Evolutionary conservation across 2,329 filamentous ascomycete genomes (phyloP).

Genomic region (Phialocephala sp.): DNA sequence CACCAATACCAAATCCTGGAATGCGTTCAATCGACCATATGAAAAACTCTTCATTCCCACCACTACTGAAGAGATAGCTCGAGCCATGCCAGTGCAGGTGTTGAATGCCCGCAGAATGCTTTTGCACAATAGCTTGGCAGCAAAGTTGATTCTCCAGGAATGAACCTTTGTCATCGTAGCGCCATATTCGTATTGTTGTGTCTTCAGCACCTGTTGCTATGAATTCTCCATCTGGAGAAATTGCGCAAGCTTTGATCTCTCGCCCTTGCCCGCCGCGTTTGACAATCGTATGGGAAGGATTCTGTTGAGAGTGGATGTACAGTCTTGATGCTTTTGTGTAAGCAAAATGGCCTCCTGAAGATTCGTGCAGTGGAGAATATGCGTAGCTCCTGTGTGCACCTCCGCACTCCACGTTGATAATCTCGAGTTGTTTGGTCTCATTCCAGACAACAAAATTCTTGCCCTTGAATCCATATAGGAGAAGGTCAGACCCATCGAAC

Average conservation of each 20-base stretch:
- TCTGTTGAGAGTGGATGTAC: slow-evolving; percentile 49
- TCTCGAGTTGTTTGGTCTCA: slow-evolving; percentile 70
- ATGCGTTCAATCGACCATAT: slow-evolving; percentile 71
- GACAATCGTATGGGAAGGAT: slow-evolving; percentile 54
- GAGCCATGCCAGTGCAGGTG: slow-evolving; percentile 67
- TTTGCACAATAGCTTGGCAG: slow-evolving; percentile 71
- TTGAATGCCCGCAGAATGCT: slow-evolving; percentile 85
- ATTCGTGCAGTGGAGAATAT: slow-evolving; percentile 44
- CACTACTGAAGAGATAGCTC: slow-evolving; percentile 79
- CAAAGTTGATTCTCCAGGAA: slow-evolving; percentile 24
- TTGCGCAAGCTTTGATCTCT: slow-evolving; percentile 74
- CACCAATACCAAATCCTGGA: slow-evolving; percentile 56
- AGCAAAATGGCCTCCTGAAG: slow-evolving; percentile 60
- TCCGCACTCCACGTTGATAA: slow-evolving; percentile 79
- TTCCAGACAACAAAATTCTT: slow-evolving; percentile 85
- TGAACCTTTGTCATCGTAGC: slow-evolving; percentile 43
- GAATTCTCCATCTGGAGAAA: slow-evolving; percentile 49
- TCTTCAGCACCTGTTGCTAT: slow-evolving; percentile 75
- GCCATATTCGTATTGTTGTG: slow-evolving; percentile 77
- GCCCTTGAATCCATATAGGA: slow-evolving; percentile 82
- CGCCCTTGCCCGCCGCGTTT: slow-evolving; percentile 80
- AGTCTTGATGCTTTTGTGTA: slow-evolving; percentile 73
- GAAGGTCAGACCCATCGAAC: slow-evolving; percentile 62
- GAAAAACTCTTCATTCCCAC: slow-evolving; percentile 87
- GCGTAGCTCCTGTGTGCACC: slow-evolving; percentile 82